Evolutionary conservation across 1,284 basidiomycete species (phyloP).

Genomic region (Microbotryum silenes-acaulis): DNA sequence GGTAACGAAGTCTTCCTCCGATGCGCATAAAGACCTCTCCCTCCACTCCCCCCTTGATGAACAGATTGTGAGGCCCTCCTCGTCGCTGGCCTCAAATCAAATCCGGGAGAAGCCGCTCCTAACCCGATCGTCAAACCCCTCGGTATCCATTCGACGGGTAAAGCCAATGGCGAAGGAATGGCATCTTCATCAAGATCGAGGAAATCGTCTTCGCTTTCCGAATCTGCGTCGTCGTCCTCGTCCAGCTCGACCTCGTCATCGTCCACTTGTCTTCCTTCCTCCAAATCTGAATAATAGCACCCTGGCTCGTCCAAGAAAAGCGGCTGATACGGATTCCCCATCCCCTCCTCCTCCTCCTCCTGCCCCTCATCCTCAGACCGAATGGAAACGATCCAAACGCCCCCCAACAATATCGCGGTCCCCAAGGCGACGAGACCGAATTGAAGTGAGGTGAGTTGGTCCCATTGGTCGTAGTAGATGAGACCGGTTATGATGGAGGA

Average conservation of each 20-base stretch:
- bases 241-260: conserved; percentile 1
- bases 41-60: too few relatives aligned
- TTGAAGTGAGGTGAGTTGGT: conserved; percentile 59
- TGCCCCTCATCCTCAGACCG: conserved; percentile 11
- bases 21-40: too few relatives aligned
- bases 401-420: conserved; percentile 68
- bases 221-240: conserved; percentile 10
- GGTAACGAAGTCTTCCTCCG: too few relatives aligned
- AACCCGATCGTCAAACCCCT: conserved; percentile 34
- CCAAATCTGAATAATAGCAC: neutral
- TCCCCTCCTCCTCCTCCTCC: neutral
- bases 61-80: too few relatives aligned
- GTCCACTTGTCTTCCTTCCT: conserved; percentile 1
- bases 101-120: conserved; percentile 33
- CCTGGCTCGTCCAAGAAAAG: neutral
- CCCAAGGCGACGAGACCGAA: conserved; percentile 69
- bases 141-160: conserved; percentile 27
- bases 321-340: neutral
- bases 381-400: conserved; percentile 75
- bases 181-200: conserved; percentile 2
- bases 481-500: conserved; percentile 62
- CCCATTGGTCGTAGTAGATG: conserved; percentile 83
- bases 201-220: conserved; percentile 6
- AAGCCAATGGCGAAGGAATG: conserved; percentile 2
- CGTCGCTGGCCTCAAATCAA: conserved; percentile 31